Evolutionary conservation across 768 basidiomycete species (phyloP).

Genomic region (Termitomyces heimii): DNA sequence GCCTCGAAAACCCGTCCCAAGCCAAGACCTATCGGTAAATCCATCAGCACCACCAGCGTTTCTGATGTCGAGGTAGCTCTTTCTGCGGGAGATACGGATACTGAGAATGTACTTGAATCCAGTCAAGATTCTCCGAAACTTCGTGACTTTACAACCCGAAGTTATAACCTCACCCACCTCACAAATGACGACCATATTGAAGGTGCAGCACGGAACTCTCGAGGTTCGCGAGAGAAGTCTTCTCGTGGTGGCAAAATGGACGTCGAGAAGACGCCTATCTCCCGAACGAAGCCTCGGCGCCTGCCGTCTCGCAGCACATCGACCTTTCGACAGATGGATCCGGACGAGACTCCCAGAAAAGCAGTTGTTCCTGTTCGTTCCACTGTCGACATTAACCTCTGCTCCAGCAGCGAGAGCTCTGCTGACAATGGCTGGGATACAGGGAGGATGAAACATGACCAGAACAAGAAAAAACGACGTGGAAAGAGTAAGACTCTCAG

Average conservation of each 20-base stretch:
- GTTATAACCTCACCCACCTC: not conserved
- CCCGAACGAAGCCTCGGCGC: not conserved
- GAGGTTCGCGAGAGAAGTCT: not conserved
- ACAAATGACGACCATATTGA: not conserved
- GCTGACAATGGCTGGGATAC: slow-evolving; percentile 4
- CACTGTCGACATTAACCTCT: slow-evolving; percentile 5
- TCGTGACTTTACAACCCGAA: not conserved
- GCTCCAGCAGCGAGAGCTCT: slow-evolving; percentile 8
- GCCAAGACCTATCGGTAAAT: slow-evolving; percentile 21
- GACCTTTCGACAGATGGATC: not conserved
- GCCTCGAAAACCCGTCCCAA: slow-evolving; percentile 13
- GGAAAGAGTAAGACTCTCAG: not conserved
- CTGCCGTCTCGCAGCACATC: not conserved
- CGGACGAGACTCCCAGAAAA: slow-evolving; percentile 6
- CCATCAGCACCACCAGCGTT: slow-evolving; percentile 13
- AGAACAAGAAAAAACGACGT: slow-evolving; percentile 1
- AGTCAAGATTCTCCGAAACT: not conserved
- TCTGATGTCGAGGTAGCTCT: slow-evolving; percentile 3
- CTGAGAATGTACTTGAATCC: not conserved
- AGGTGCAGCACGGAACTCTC: not conserved
- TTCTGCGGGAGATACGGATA: not conserved
- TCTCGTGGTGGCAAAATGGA: not conserved
- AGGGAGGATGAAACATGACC: slow-evolving; percentile 5
- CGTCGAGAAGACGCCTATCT: not conserved
- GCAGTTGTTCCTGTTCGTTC: not conserved